phyloP scores from a whole-genome alignment of 2,329 filamentous ascomycete genomes.

The Thermothelomyces thermophilus region DNA sequence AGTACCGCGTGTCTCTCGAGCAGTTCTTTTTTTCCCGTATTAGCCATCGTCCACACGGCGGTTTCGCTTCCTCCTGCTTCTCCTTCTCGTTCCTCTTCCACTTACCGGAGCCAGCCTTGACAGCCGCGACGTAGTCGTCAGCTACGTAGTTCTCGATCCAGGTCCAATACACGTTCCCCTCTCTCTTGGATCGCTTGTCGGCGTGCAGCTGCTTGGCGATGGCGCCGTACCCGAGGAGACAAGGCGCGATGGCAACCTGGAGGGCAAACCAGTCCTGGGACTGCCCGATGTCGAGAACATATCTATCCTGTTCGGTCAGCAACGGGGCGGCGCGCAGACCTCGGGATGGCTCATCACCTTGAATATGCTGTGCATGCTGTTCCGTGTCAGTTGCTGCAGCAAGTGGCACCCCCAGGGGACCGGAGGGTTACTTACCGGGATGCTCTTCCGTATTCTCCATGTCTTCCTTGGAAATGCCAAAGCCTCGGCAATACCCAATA shows the following conservation, averaged over 20 bases:
- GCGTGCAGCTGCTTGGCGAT: constrained; percentile 66
- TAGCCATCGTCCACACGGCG: not conserved
- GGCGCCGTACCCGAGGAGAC: constrained; percentile 79
- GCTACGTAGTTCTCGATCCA: constrained; percentile 90
- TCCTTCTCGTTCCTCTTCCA: not conserved
- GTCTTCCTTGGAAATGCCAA: constrained; percentile 67
- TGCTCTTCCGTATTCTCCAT: constrained; percentile 70
- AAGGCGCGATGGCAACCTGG: constrained; percentile 78
- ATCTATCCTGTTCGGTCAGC: constrained; percentile 37
- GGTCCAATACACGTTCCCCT: constrained; percentile 72
- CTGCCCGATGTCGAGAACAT: constrained; percentile 81
- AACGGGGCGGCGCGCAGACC: constrained; percentile 7
- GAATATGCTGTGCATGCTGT: constrained; percentile 37
- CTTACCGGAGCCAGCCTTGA: constrained; percentile 63
- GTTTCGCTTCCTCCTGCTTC: not conserved
- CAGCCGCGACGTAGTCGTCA: constrained; percentile 69
- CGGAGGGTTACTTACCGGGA: constrained; percentile 46
- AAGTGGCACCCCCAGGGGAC: not conserved
- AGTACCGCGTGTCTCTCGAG: constrained; percentile 68
- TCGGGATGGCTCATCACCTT: constrained; percentile 19
- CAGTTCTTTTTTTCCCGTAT: constrained; percentile 54
- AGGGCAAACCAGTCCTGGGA: constrained; percentile 84
- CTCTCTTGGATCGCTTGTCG: constrained; percentile 52
- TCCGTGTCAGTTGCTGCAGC: not conserved
- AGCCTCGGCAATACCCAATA: constrained; percentile 71